Evolutionary conservation across 208 protist genomes (phyloP), one percentile per base, ranked within the genome.

Genomic region (Porcisia hertigi): DNA sequence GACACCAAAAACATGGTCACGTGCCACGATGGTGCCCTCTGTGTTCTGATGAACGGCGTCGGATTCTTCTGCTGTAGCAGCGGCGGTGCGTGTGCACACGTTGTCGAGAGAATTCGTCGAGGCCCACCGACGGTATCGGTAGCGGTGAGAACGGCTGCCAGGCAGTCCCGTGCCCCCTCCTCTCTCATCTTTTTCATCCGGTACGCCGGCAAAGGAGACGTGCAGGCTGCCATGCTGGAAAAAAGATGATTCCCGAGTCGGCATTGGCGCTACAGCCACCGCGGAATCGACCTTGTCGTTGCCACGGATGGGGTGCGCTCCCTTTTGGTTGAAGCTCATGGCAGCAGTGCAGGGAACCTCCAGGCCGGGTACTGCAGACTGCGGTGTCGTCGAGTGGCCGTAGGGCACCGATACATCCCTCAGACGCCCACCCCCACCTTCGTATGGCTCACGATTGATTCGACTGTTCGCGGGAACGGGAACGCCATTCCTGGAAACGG

Each of bases 181-280:
- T 30, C 43, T 30, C 49, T 55, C 52, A 3, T 25, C 7, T 14
- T 30, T n/a, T 4, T 8, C 67, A 25, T 59, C 55, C 1, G 70
- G 70, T 4, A 59, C 71, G 14, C 36, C 76, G 2, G 43, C 62
- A 20, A 81, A 81, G 54, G 55, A 81, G 34, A 81, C 62, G 71
- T 81, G 76, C 30, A 66, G 36, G 3, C 30, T 8, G 54, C 70
- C 69, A 30, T 71, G 69, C 53, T 53, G 60, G 25, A 69, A 30
- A 1, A 52, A n/a, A 7, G 30, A 20, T 6, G n/a, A 30, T 16
- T 55, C 71, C 18, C 30, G 60, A 23, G 59, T 12, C 16, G 58
- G 45, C 8, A 12, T 34, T 43, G 71, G 2, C 57, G 59, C 11
- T n/a, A 5, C 5, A 39, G 25, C 8, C 9, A 34, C 2, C 30